phyloP scores from a whole-genome alignment of 2,329 filamentous ascomycete genomes.

The Xylariaceae sp. region DNA sequence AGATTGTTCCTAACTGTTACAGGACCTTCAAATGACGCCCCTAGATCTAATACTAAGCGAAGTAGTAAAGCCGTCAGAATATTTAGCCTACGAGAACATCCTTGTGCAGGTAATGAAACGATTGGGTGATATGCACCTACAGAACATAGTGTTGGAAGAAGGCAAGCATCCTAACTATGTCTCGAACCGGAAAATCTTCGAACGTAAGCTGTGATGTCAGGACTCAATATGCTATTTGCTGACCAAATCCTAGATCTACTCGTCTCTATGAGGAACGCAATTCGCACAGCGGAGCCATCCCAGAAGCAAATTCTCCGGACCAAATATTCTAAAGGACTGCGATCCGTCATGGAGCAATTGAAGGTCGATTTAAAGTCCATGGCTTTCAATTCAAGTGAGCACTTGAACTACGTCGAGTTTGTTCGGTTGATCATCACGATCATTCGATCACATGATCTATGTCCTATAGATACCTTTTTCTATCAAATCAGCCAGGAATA shows the following conservation, averaged over 20 bases:
- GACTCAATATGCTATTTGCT: too few species aligned
- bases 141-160: slow-evolving; percentile 35
- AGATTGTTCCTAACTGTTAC: slow-evolving; percentile 11
- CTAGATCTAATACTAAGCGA: slow-evolving; percentile 51
- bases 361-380: slow-evolving; percentile 45
- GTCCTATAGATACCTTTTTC: slow-evolving; percentile 52
- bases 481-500: slow-evolving; percentile 54
- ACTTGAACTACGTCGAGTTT: slow-evolving; percentile 47
- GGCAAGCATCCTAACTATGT: slow-evolving; percentile 43
- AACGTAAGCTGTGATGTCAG: slow-evolving; percentile 31
- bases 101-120: slow-evolving; percentile 45
- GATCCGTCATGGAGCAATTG: slow-evolving; percentile 50
- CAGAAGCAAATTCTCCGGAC: slow-evolving; percentile 35
- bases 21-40: slow-evolving; percentile 42
- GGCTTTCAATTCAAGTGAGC: slow-evolving; percentile 34
- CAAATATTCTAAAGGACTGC: slow-evolving; percentile 42
- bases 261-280: slow-evolving; percentile 45
- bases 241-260: slow-evolving; percentile 32
- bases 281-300: slow-evolving; percentile 37
- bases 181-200: slow-evolving; percentile 47
- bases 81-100: slow-evolving; percentile 45
- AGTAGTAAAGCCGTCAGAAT: slow-evolving; percentile 46
- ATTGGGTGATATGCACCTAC: slow-evolving; percentile 41
- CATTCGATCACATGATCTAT: slow-evolving; percentile 54
- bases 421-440: slow-evolving; percentile 49